These are phyloP conservation scores for Colletotrichum orbiculare DNA, from an alignment of 2,329 filamentous ascomycete species.

Conservation along the genomic window DNA sequence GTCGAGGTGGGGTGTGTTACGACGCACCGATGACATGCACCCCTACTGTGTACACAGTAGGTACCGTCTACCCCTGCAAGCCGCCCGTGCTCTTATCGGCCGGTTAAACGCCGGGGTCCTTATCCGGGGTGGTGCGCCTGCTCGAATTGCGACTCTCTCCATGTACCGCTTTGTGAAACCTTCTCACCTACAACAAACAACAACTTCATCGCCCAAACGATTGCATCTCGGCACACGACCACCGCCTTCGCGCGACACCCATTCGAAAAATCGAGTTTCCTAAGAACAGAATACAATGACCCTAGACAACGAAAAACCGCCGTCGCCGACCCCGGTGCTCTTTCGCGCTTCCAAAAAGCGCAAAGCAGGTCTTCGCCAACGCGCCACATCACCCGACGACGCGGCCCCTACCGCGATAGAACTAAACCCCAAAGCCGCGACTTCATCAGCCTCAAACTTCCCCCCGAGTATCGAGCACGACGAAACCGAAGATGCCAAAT, in stretches of 20 bases:
- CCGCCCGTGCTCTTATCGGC: slow-evolving; percentile 9
- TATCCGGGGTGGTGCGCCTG: too few species aligned
- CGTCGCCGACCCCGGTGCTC: slow-evolving; percentile 47
- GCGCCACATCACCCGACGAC: slow-evolving; percentile 46
- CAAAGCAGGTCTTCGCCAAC: slow-evolving; percentile 66
- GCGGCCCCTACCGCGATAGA: slow-evolving; percentile 6
- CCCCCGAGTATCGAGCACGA: slow-evolving; percentile 24
- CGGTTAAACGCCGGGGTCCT: slow-evolving; percentile 15
- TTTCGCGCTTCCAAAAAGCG: slow-evolving; percentile 71
- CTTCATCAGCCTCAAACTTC: too few species aligned
- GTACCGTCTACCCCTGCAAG: too few species aligned
- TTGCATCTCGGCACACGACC: too few species aligned
- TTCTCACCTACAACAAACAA: neutral
- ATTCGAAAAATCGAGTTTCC: neutral
- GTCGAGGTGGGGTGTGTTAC: slow-evolving; percentile 4
- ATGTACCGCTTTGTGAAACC: too few species aligned
- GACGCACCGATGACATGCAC: slow-evolving; percentile 25
- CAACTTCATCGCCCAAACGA: neutral
- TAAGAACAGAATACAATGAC: slow-evolving; percentile 37
- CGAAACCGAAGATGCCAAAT: slow-evolving; percentile 22
- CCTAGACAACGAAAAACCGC: slow-evolving; percentile 38
- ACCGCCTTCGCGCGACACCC: too few species aligned
- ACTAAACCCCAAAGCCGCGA: slow-evolving; percentile 14
- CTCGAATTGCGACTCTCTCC: too few species aligned
- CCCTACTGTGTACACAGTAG: neutral